Conservation (phyloP, 352 stramenopile species). For the Globisporangium paddicum region DNA sequence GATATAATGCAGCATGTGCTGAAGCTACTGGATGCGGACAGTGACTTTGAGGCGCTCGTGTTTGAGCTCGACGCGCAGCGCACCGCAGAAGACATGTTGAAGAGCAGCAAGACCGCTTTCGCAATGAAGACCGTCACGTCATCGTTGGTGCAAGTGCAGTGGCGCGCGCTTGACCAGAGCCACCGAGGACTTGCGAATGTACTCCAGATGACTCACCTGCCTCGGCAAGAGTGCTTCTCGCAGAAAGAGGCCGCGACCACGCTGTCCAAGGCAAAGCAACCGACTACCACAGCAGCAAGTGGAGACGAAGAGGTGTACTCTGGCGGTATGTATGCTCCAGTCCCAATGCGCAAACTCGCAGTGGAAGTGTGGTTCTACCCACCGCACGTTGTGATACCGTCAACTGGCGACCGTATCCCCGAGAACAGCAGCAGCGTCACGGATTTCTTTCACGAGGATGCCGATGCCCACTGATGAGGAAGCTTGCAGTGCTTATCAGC, state of each 20-base stretch:
- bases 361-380: conserved; percentile 75
- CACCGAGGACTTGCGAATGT: conserved; percentile 42
- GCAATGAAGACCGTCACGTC: conserved; percentile 24
- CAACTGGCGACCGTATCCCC: conserved; percentile 51
- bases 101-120: conserved; percentile 20
- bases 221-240: conserved; percentile 23
- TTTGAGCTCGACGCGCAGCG: conserved; percentile 44
- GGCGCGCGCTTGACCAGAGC: conserved; percentile 45
- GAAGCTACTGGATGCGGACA: conserved; percentile 42
- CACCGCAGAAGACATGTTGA: conserved; percentile 26
- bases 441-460: conserved; percentile 41
- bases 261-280: conserved; percentile 3
- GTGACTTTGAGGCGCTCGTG: conserved; percentile 49
- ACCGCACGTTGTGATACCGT: conserved; percentile 52
- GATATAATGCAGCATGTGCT: conserved; percentile 29
- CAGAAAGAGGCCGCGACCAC: background rate
- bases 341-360: conserved; percentile 49
- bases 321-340: conserved; percentile 34
- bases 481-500: background rate
- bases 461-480: background rate
- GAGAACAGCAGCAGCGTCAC: conserved; percentile 25
- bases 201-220: conserved; percentile 18
- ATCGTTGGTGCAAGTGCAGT: conserved; percentile 46
- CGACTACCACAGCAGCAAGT: background rate
- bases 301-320: conserved; percentile 17